phyloP scores from a whole-genome alignment of 768 basidiomycete species.

The Hypholoma fasciculare region DNA sequence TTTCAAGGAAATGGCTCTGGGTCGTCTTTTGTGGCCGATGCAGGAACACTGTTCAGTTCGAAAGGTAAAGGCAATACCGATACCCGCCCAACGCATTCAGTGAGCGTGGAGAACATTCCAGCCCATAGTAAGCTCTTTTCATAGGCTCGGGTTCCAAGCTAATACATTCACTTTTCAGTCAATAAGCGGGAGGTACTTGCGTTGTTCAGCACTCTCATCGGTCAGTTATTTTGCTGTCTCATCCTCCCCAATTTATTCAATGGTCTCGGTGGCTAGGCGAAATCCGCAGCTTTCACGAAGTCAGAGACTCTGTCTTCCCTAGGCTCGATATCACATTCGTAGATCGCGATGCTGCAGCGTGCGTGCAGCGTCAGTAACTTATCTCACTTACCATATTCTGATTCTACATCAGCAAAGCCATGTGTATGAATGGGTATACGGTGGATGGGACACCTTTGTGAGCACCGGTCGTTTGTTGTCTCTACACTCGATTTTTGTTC shows the following conservation, averaged over 20 bases:
- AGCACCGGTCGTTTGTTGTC: too few species aligned
- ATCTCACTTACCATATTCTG: neutral
- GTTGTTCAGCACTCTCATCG: constrained; percentile 58
- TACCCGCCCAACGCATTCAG: constrained; percentile 33
- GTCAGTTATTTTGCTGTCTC: constrained; percentile 27
- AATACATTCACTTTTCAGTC: constrained; percentile 7
- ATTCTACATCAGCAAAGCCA: constrained; percentile 49
- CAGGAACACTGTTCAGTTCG: constrained; percentile 13
- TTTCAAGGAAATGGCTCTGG: neutral
- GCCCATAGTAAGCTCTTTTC: constrained; percentile 30
- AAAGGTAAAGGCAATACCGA: constrained; percentile 6
- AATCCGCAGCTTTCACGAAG: constrained; percentile 45
- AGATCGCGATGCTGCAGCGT: constrained; percentile 56
- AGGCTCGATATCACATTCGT: constrained; percentile 54
- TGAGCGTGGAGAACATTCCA: constrained; percentile 51
- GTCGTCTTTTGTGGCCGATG: constrained; percentile 4
- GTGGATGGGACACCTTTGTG: constrained; percentile 39
- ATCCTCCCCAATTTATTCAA: neutral
- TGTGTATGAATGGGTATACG: constrained; percentile 66
- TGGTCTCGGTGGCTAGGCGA: constrained; percentile 38
- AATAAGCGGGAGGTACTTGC: constrained; percentile 47
- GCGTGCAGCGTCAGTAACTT: constrained; percentile 15
- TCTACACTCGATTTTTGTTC: neutral
- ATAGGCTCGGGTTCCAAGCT: neutral
- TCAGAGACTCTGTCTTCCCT: constrained; percentile 35